phyloP scores from a whole-genome alignment of 192 early-diverging fungal species.

The Backusella westeae region DNA sequence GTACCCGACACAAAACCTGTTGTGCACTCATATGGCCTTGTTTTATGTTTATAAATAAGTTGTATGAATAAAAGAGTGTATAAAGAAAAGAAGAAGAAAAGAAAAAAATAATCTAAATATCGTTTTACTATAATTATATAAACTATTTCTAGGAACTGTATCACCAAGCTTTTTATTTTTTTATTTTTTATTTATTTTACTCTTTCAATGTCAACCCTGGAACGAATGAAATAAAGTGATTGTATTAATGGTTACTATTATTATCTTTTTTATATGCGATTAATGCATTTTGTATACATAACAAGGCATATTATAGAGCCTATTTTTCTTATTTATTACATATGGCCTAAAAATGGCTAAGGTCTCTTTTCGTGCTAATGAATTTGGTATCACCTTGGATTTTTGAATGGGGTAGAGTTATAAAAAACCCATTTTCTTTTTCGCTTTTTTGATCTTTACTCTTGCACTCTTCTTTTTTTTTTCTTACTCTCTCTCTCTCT shows the following conservation, averaged over 20 bases:
- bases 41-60: background rate
- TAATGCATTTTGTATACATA: background rate
- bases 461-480: background rate
- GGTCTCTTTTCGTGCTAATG: background rate
- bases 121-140: background rate
- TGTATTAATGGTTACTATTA: background rate
- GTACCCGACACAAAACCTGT: slow-evolving; percentile 37
- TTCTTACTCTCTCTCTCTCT: background rate
- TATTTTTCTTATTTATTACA: background rate
- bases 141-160: background rate
- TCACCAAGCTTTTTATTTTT: background rate
- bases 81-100: background rate
- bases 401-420: background rate
- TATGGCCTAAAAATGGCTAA: background rate
- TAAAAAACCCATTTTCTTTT: background rate
- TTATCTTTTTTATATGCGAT: background rate
- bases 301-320: background rate
- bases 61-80: background rate
- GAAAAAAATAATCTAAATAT: background rate
- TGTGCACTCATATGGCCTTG: slow-evolving; percentile 9
- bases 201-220: background rate
- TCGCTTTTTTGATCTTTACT: background rate
- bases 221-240: background rate
- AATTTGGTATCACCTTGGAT: background rate
- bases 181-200: background rate